phyloP scores from a whole-genome alignment of 169 alveolate species.

The Eimeria tenella region DNA sequence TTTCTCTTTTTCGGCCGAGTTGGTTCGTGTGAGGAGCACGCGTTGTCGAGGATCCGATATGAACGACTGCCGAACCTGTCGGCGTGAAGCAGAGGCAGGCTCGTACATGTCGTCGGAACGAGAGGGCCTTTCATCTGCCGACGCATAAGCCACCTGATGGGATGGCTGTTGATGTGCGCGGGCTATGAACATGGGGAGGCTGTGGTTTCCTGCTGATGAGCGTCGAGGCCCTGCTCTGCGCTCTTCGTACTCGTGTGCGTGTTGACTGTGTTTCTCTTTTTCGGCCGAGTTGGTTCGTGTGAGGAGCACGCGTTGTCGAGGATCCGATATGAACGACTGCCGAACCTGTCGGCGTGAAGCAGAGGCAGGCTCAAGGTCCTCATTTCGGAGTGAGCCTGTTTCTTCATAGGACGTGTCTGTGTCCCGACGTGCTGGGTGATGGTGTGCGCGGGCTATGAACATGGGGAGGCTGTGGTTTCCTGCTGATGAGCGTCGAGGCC shows the following conservation, averaged over 20 bases:
- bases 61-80: slow-evolving; percentile 38
- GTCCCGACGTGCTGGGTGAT: background rate
- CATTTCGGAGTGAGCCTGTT: background rate
- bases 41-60: slow-evolving; percentile 20
- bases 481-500: slow-evolving; percentile 26
- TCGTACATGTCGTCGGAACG: background rate
- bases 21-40: slow-evolving; percentile 24
- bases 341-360: slow-evolving; percentile 17
- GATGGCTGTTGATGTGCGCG: slow-evolving; percentile 4
- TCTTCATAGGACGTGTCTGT: background rate
- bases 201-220: slow-evolving; percentile 50
- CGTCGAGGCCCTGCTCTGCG: background rate
- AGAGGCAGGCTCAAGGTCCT: background rate
- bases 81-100: background rate
- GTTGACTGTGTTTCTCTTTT: background rate
- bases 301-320: slow-evolving; percentile 4
- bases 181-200: slow-evolving; percentile 39
- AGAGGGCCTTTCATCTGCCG: background rate
- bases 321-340: slow-evolving; percentile 14
- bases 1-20: slow-evolving; percentile 31
- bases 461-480: slow-evolving; percentile 28
- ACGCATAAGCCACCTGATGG: background rate
- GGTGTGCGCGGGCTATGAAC: background rate
- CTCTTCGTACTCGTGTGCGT: background rate
- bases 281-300: slow-evolving; percentile 40